Evolutionary conservation across 1,139 yeast genomes (phyloP), one percentile per base, ranked within the genome.

Genomic region (Pichia inconspicua): DNA sequence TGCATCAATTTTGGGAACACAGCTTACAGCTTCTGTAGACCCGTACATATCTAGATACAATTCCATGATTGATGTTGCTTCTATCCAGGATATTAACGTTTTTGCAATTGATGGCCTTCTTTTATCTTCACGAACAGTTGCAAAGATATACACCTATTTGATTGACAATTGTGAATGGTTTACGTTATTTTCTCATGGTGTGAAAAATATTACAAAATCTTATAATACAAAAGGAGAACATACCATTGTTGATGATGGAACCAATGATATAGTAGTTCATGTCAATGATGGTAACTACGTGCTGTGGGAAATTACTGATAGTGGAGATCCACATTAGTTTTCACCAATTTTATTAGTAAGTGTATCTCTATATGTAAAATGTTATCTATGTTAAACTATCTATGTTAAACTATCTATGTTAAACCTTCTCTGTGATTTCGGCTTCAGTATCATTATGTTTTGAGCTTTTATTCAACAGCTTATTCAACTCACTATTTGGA

Each of bases 401-500:
- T 28, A n/a, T 14, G 14, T 40, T 17, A 17, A 14, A 48, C 56
- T 28, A 7, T 28, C 30, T 28, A n/a, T 14, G 14, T 40, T 17
- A 17, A 14, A 48, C 56, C 42, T 50, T 43, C 28, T 41, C 41
- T 2, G 55, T 47, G 28, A 53, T 40, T 5, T 55, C 59, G 31
- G 40, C 30, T 46, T 64, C 66, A 3, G 59, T 54, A 38, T 59
- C 60, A 35, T 61, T 58, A 5, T 57, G 58, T 8, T 46, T 44
- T 15, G 49, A 56, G 48, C 69, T 68, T 49, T 66, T 74, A 56
- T 72, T 75, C 63, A 90, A 68, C 49, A 90, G 69, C 62, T 77
- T 76, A 58, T 85, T 85, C 54, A 90, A 74, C 47, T 80, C 84
- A 63, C 95, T 84, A 40, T 70, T 62, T 8, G 80, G 77, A 56